A percentile compares a stretch with the other conserved stretches of the same genome.
Conservation (phyloP, 352 stramenopile species). For the Phytophthora sp. region DNA sequence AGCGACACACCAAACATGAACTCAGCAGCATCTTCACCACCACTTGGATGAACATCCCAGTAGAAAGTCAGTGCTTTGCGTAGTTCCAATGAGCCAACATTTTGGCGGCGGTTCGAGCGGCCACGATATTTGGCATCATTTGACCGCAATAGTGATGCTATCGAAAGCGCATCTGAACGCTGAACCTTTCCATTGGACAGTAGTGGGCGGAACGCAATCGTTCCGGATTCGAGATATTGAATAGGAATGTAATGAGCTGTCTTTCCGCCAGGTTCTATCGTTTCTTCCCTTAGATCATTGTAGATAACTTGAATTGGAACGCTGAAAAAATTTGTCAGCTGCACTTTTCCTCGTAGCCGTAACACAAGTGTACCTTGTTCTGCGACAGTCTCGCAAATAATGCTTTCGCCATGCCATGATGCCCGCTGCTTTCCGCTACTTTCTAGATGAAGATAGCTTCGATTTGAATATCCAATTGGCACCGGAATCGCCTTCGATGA, state of each 20-base stretch:
- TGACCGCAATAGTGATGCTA: slow-evolving; percentile 62
- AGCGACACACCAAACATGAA: slow-evolving; percentile 52
- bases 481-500: slow-evolving; percentile 80
- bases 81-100: slow-evolving; percentile 64
- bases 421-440: slow-evolving; percentile 63
- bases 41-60: slow-evolving; percentile 66
- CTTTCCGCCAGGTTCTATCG: slow-evolving; percentile 52
- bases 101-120: slow-evolving; percentile 39
- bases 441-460: slow-evolving; percentile 84
- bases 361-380: slow-evolving; percentile 86
- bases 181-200: slow-evolving; percentile 67
- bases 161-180: slow-evolving; percentile 57
- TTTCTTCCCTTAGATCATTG: slow-evolving; percentile 62
- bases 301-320: slow-evolving; percentile 83
- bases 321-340: slow-evolving; percentile 77
- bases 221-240: slow-evolving; percentile 74
- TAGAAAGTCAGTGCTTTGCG: slow-evolving; percentile 79
- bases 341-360: slow-evolving; percentile 77
- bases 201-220: slow-evolving; percentile 77
- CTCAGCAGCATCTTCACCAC: slow-evolving; percentile 9
- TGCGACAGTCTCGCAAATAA: slow-evolving; percentile 87
- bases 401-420: slow-evolving; percentile 77
- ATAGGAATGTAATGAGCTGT: slow-evolving; percentile 79
- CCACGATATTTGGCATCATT: slow-evolving; percentile 28
- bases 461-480: slow-evolving; percentile 88